A percentile compares a stretch with the other conserved stretches of the same genome.
These are phyloP conservation scores for Cantharellus anzutake DNA, from an alignment of 768 basidiomycete species.

Conservation along the genomic window DNA sequence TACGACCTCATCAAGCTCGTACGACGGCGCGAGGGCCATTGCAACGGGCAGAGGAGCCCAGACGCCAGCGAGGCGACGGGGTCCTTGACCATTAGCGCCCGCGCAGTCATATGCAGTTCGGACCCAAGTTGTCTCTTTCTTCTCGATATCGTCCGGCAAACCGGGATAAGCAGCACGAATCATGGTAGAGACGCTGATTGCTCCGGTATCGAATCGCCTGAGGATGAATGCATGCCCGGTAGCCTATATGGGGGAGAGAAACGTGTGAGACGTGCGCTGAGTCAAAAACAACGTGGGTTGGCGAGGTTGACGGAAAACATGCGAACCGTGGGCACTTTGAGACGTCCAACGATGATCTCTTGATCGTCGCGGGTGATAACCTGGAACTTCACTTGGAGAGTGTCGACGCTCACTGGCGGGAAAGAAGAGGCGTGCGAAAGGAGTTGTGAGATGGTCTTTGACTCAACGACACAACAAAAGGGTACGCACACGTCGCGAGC, in stretches of 20 bases:
- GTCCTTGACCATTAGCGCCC: conserved; percentile 49
- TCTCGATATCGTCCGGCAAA: conserved; percentile 59
- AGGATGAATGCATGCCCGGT: conserved; percentile 77
- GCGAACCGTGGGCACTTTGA: conserved; percentile 22
- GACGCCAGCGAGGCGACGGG: conserved; percentile 69
- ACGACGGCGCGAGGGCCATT: conserved; percentile 43
- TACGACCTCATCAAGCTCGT: conserved; percentile 42
- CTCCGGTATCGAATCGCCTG: conserved; percentile 81
- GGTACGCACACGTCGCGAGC: not conserved
- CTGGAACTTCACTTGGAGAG: conserved; percentile 20
- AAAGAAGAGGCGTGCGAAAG: not conserved
- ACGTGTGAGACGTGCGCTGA: not conserved
- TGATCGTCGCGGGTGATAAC: conserved; percentile 21
- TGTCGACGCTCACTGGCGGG: not conserved
- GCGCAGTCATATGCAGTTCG: conserved; percentile 55
- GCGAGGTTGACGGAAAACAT: conserved; percentile 2
- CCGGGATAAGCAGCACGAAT: conserved; percentile 86
- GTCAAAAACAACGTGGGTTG: not conserved
- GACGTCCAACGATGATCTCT: conserved; percentile 22
- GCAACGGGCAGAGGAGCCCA: conserved; percentile 64
- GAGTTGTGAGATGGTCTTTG: no score
- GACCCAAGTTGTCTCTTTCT: conserved; percentile 65
- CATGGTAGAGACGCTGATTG: conserved; percentile 88
- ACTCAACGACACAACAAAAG: not conserved
- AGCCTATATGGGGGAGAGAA: not conserved